Base-by-base conservation (phyloP, 2,329 filamentous ascomycete species). In the Sclerotinia glacialis region DNA sequence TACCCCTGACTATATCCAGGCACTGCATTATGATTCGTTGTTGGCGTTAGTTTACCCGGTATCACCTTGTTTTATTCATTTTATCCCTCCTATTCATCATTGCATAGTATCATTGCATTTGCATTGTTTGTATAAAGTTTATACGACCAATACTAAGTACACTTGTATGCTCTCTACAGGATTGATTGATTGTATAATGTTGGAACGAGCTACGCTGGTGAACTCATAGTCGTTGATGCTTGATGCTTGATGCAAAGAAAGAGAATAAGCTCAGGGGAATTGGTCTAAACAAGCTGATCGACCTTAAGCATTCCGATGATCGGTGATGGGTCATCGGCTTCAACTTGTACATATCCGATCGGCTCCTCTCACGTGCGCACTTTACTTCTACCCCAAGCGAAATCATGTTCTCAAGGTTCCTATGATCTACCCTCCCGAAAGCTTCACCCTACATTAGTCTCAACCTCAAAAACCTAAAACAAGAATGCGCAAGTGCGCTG, bases 1-100 rank as follows among this genome's bases (percentile, higher is more conserved):
- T 65, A 50, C 66, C 67, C 69, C 67, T 71, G 67, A 69, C 66
- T 70, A 67, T 59, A 66, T 59, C 44, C 67, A 70, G 69, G 68
- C 55, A 70, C 69, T 54, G 66, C 60, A 21, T 50, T 67, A 26
- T 65, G 8, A 69, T 69, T 68, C 63, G 67, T 54, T 46, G 40
- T n/a, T 34, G 23, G n/a, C n/a, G n/a, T n/a, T n/a, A n/a, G n/a
- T n/a, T n/a, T n/a, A n/a, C n/a, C n/a, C n/a, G n/a, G n/a, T n/a
- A n/a, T n/a, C n/a, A n/a, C n/a, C n/a, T n/a, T n/a, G n/a, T n/a
- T n/a, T n/a, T n/a, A n/a, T n/a, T n/a, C n/a, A n/a, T n/a, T n/a
- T n/a, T n/a, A n/a, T n/a, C n/a, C n/a, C n/a, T n/a, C n/a, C 52
- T 37, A 37, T 55, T 31, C 21, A 42, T 46, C 55, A 40, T 58